Base-by-base conservation (phyloP, 2,329 filamentous ascomycete genomes). In the Didymella glomerata region DNA sequence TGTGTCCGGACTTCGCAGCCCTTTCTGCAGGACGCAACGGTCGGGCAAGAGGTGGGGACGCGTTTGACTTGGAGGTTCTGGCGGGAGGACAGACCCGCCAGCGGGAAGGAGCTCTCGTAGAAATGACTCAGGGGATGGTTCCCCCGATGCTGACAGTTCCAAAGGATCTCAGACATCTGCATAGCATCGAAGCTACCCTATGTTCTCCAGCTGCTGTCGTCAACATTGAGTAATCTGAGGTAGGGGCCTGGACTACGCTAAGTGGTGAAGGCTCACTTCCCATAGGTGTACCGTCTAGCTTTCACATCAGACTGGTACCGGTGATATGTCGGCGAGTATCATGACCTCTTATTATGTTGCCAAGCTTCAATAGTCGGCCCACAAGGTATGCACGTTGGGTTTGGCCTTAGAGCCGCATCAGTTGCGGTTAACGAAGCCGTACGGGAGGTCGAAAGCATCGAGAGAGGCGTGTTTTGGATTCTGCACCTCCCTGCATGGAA, bases 81-180 rank as follows among this genome's bases (percentile, higher is more conserved):
- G 47, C 47, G 50, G 50, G 51, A 59, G 56, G 56, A 54, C 56
- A 48, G 46, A 59, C 50, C 56, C 56, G 50, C 34, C 25, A n/a
- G 41, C 47, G 56, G 51, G 41, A 54, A 13, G 5, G 44, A 24
- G 4, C 13, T 20, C 9, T 36, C 20, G 10, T 20, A 2, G 1
- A 4, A 13, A 50, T 44, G 40, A 59, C n/a, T 54, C 49, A 46
- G 16, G 16, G 27, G 25, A n/a, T 38, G 16, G 45, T 55, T 18
- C 16, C 22, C 8, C 48, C 27, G 6, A 9, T 18, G 22, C 9
- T 24, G 28, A 27, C n/a, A 20, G n/a, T 25, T 22, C 20, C 32
- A 22, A 34, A 18, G 3, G 3, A 14, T 22, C 4, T 52, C 44
- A 24, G 2, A 11, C n/a, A 24, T 40, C 50, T 28, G 24, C 40